Percentiles rank a stretch among this genome's conserved stretches.
Conservation (phyloP, 768 basidiomycete species). For the Pilatotrama ljubarskyi region DNA sequence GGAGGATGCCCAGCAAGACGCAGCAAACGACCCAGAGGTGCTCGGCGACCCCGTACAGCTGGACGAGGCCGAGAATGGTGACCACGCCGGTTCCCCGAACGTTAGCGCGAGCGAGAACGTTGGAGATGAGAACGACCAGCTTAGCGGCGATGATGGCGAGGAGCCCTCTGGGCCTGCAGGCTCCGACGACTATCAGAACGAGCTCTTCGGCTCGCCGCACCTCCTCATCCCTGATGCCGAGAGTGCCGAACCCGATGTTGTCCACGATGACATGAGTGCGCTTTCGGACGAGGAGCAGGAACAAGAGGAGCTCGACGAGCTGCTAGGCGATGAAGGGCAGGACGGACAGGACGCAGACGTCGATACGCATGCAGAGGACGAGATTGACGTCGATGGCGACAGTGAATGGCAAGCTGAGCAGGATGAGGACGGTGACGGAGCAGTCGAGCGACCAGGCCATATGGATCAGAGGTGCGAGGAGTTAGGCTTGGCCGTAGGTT, state of each 20-base stretch:
- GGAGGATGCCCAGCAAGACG: no score
- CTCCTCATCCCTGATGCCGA: neutral
- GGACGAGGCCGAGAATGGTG: no score
- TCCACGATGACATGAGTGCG: neutral
- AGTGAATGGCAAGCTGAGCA: no score
- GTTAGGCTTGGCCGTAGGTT: no score
- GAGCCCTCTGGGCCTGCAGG: neutral
- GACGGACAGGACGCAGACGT: neutral
- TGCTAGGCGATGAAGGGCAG: neutral
- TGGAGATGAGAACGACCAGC: neutral
- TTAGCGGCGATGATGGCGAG: neutral
- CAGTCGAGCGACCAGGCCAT: no score
- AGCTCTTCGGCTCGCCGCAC: conserved; percentile 9
- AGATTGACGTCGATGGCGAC: neutral
- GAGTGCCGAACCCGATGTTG: neutral
- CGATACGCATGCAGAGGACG: neutral
- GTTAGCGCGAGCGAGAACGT: neutral
- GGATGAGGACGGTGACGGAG: no score
- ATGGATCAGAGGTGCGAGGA: no score
- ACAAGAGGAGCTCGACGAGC: neutral
- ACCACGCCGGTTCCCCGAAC: no score
- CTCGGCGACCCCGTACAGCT: no score
- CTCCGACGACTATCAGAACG: conserved; percentile 15
- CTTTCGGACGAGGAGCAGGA: neutral
- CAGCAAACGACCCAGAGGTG: no score